Base-by-base conservation (phyloP, 345 rosid genomes). In the Arabidopsis suecica region DNA sequence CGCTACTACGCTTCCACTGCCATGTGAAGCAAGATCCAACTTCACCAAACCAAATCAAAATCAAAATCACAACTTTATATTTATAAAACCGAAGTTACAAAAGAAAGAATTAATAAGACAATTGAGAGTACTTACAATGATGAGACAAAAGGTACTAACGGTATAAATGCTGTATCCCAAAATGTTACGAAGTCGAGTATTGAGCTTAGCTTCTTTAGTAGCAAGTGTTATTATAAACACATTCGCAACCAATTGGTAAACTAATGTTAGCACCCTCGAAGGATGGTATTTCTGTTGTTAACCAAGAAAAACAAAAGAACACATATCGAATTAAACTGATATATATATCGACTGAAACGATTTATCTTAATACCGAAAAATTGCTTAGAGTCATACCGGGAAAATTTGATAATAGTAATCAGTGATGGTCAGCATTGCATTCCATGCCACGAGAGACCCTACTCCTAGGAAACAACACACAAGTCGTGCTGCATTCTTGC, bases 371-470 rank as follows among this genome's bases (percentile, higher is more conserved):
- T 7, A 48, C 1, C 5, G 2, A 47, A 36, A 20, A 33, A 8
- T 2, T 34, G 5, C 0, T 23, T 61, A 78, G 5, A 40, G 2
- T 38, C 59, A 51, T 85, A 93, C 97, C 74, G 94, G 97, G 23
- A 89, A 93, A 77, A 91, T 49, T 71, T 65, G 61, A 18, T 7
- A 70, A 40, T 91, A 88, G 70, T 93, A 89, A 72, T 93, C 97
- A 70, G 79, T 85, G 23, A 91, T 88, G 37, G 89, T 91, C 53
- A 93, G 68, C 94, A 89, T 87, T 72, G 96, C 88, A 75, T 91
- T 88, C 94, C 98, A 91, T 20, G 98, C 70, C 66, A 91, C 75
- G 33, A 93, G 93, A 77, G 87, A 85, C n/a, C 97, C 97, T 38
- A 82, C 48, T 36, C 97, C 98, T 0, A 93, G 90, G 69, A 89